Evolutionary conservation across 2,329 filamentous ascomycete species (phyloP), one percentile per base, ranked within the genome.

Genomic region (Cladosporium velox): DNA sequence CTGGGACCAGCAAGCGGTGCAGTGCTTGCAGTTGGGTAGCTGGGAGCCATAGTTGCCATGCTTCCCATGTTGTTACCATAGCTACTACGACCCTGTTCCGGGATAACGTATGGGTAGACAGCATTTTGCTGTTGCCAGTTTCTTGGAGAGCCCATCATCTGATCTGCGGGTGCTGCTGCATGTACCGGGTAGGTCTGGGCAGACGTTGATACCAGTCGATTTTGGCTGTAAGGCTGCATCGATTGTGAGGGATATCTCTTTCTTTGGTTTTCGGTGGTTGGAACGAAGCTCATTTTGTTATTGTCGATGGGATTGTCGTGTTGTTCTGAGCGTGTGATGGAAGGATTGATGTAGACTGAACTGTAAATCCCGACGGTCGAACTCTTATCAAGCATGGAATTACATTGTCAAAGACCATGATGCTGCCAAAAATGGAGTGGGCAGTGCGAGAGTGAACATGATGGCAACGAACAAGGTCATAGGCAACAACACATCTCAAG

Each of bases 391-490:
- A 47, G 18, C 18, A 34, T 30, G 41, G 26, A 24, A 52, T 28
- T 21, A 62, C 59, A 62, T 62, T 32, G 12, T 54, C 44, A 62
- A 54, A 41, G 21, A 30, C 15, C 59, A 62, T 52, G 24, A 62
- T 35, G 59, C 26, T 61, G n/a, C 59, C 59, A 62, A 62, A 52
- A 52, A 52, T 62, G 59, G 47, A 62, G 44, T 26, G 51, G 51
- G 61, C 49, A 55, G 51, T 64, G 61, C 18, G 30, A 63, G 32
- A 28, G 28, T 54, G 47, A 28, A 12, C 47, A 51, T 54, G 49
- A 52, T 35, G 35, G 38, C 12, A 32, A 49, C 38, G 26, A 64
- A 64, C 51, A 35, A 62, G 28, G 59, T 28, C 57, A 59, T 59
- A 21, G 57, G 32, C 41, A 38, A 59, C 57, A 47, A 59, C 57